Base-by-base conservation (phyloP, 2,329 filamentous ascomycete species). In the Sclerotinia minor region DNA sequence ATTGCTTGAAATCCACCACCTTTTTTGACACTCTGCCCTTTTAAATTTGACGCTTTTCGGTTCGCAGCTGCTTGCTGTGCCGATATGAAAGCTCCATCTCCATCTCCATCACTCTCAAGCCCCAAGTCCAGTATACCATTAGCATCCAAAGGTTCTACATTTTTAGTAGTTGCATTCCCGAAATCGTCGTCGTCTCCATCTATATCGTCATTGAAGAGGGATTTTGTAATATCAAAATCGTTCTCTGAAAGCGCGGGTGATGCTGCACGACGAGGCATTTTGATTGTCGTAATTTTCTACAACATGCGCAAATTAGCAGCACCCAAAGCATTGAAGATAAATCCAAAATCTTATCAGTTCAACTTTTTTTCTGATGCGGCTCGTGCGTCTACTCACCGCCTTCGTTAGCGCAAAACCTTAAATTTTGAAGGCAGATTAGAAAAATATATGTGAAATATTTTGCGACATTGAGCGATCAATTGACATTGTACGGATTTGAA, bases 1-100 rank as follows among this genome's bases (percentile, higher is more conserved):
- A 99, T 97, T 58, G 92, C 90, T 79, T 99, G 95, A 77, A 99
- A 99, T 64, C 94, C 95, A 75, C 95, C 95, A 49, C 94, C 92
- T 79, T 98, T 99, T 82, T 97, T 97, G 44, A 92, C 91, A 3
- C 89, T 90, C 71, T 91, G 91, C 26, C 92, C 92, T 78, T 94
- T 95, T 9, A 95, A 74, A 76, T 94, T 95, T 13, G 90, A 85
- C 0, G 87, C 83, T 77, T 97, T 98, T 70, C 94, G 84, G 77
- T 97, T 97, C 5, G 91, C 92, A 21, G 92, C 92, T 4, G 92
- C 90, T 78, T 97, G 93, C 74, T 91, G 87, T 49, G 92, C 86
- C 13, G 94, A 92, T 79, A 99, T 99, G 76, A 97, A 98, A 0
- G 90, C 90, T 76, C 91, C 94, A 76, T 99, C 93, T 24, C 83